Base-by-base conservation (phyloP, 352 stramenopile genomes). In the Pythium biforme region DNA sequence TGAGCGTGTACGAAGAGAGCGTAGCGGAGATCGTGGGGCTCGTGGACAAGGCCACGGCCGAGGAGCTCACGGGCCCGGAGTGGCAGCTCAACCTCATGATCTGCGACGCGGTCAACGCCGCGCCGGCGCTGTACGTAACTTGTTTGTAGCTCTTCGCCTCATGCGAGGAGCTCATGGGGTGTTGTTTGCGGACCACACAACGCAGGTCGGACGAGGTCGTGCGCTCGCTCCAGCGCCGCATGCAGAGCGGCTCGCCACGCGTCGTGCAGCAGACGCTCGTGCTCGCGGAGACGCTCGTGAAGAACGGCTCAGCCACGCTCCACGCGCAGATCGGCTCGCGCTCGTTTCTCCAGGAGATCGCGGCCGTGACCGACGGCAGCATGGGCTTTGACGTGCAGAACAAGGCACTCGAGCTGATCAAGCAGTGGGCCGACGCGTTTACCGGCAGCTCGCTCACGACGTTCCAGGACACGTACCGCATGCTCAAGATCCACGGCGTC, bases 371-470 rank as follows among this genome's bases (percentile, higher is more conserved):
- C 8, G 83, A 93, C 57, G 82, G 81, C 33, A 80, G 67, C 41
- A 66, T 85, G 54, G 81, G 81, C 45, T 78, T 86, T 56, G 83
- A 92, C 55, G 86, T 91, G 47, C 84, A 91, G 69, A 81, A 86
- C 55, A 81, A 90, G 59, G 73, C 86, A 39, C 63, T 91, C 33
- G 59, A 85, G 55, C 62, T 95, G 60, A 92, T 95, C 67, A 85
- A 86, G 59, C 84, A 95, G 48, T 95, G 86, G 86, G 82, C 83
- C 0, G 82, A 86, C 34, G 82, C 81, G 14, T 95, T 91, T 58
- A 51, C 75, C 4, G 68, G 69, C 23, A 75, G 72, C 54, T 62
- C 69, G 22, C 60, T 89, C 14, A 70, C 74, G 17, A 69, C 76
- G 2, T 93, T 95, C 55, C 81, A 92, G 41, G 82, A 95, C 63